phyloP scores from a whole-genome alignment of 805 yeast species.

The Candida methanosorbosa region DNA sequence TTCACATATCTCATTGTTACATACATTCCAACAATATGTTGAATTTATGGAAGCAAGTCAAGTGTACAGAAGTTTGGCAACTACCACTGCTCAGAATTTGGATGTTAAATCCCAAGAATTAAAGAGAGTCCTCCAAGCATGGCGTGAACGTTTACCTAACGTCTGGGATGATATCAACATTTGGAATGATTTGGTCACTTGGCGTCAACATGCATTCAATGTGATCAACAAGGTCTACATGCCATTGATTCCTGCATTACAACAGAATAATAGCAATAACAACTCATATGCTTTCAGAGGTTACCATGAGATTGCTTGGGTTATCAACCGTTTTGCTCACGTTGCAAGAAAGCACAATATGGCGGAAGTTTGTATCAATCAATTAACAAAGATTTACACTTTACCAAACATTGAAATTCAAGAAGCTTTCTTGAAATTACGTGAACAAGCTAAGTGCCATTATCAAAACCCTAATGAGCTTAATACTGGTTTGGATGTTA shows the following conservation, averaged over 20 bases:
- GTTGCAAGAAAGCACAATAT: constrained; percentile 95
- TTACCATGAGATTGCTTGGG: constrained; percentile 98
- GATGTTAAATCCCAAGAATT: constrained; percentile 92
- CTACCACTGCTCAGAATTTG: constrained; percentile 86
- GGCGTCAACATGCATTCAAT: constrained; percentile 98
- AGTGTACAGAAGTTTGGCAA: constrained; percentile 76
- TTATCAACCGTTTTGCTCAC: constrained; percentile 94
- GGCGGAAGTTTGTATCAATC: constrained; percentile 94
- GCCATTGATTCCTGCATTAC: constrained; percentile 83
- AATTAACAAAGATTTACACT: constrained; percentile 87
- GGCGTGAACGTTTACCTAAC: constrained; percentile 97
- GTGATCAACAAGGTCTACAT: constrained; percentile 90
- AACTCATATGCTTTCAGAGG: constrained; percentile 96
- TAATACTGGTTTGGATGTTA: constrained; percentile 93
- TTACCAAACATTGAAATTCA: constrained; percentile 97
- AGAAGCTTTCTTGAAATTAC: constrained; percentile 89
- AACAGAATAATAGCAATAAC: constrained; percentile 62
- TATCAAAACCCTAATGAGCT: constrained; percentile 86
- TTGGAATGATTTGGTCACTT: constrained; percentile 96
- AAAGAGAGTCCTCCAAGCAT: constrained; percentile 89
- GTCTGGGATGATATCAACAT: constrained; percentile 95
- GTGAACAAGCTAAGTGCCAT: constrained; percentile 97
- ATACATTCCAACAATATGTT: constrained; percentile 94
- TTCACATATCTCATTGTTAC: constrained; percentile 85
- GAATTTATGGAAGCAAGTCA: constrained; percentile 97